phyloP scores from a whole-genome alignment of 2,329 filamentous ascomycete species.

The Colletotrichum cereale region DNA sequence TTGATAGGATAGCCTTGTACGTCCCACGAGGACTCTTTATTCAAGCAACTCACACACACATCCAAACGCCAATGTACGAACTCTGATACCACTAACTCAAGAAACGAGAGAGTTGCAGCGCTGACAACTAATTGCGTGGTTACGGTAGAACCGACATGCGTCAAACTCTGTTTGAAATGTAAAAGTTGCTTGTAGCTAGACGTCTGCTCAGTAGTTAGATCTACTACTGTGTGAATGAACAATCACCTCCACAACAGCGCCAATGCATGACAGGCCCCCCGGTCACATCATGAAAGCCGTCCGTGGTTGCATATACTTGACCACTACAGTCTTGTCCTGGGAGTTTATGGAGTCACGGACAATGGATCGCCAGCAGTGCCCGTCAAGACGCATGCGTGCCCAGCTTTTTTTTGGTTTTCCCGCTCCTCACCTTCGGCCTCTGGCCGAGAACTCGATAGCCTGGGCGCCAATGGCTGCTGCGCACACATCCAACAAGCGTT shows the following conservation, averaged over 20 bases:
- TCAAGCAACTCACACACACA: too few relatives aligned
- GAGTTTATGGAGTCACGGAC: background rate
- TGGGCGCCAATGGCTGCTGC: background rate
- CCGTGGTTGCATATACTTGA: too few relatives aligned
- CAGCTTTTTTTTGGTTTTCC: background rate
- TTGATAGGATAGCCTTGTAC: background rate
- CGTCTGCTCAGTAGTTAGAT: background rate
- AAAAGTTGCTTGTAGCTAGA: too few relatives aligned
- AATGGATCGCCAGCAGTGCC: background rate
- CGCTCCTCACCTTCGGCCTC: background rate
- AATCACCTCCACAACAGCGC: background rate
- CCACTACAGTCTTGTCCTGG: background rate
- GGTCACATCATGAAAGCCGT: background rate
- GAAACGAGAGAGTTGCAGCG: too few relatives aligned
- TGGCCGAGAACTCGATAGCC: background rate
- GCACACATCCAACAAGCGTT: background rate
- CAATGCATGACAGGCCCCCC: background rate
- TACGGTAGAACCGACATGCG: too few relatives aligned
- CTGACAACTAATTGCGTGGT: too few relatives aligned
- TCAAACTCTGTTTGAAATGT: too few relatives aligned
- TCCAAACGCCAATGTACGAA: too few relatives aligned
- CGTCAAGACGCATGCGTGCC: background rate
- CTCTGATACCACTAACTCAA: too few relatives aligned
- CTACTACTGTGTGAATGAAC: background rate
- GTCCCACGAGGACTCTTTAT: too few relatives aligned